Conservation (phyloP, 2,329 filamentous ascomycete species). For the Lecanicillium sp. region DNA sequence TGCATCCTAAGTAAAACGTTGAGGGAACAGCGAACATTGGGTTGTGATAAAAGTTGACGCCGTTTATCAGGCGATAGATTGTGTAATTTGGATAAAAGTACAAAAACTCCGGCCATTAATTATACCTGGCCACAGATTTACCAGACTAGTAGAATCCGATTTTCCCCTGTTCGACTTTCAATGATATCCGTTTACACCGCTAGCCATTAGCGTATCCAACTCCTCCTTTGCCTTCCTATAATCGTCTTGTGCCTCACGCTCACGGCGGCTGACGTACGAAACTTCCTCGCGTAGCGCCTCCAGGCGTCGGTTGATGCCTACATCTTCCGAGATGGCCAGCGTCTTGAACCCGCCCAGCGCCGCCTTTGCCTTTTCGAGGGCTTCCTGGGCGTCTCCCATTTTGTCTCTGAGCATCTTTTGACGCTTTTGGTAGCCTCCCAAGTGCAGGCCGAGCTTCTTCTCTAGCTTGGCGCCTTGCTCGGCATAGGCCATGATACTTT, state of each 20-base stretch:
- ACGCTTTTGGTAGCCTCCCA: conserved; percentile 85
- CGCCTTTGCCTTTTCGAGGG: conserved; percentile 62
- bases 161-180: background rate
- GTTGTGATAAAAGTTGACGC: too few species aligned
- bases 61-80: too few species aligned
- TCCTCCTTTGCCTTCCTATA: conserved; percentile 74
- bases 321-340: conserved; percentile 71
- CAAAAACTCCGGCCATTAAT: too few species aligned
- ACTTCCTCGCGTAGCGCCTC: conserved; percentile 77
- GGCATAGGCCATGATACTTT: conserved; percentile 63
- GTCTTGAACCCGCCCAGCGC: conserved; percentile 69
- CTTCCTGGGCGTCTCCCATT: conserved; percentile 64
- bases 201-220: conserved; percentile 49
- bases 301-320: conserved; percentile 63
- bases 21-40: conserved; percentile 5
- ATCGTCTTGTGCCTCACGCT: conserved; percentile 83
- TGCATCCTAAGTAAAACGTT: too few species aligned
- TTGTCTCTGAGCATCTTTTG: conserved; percentile 74
- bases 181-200: conserved; percentile 28
- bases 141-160: background rate
- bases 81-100: background rate
- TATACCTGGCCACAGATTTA: background rate
- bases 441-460: conserved; percentile 81
- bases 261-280: conserved; percentile 66
- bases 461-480: conserved; percentile 80